Evolutionary conservation across 352 stramenopile genomes (phyloP).

Genomic region (Globisporangium cystogenes): DNA sequence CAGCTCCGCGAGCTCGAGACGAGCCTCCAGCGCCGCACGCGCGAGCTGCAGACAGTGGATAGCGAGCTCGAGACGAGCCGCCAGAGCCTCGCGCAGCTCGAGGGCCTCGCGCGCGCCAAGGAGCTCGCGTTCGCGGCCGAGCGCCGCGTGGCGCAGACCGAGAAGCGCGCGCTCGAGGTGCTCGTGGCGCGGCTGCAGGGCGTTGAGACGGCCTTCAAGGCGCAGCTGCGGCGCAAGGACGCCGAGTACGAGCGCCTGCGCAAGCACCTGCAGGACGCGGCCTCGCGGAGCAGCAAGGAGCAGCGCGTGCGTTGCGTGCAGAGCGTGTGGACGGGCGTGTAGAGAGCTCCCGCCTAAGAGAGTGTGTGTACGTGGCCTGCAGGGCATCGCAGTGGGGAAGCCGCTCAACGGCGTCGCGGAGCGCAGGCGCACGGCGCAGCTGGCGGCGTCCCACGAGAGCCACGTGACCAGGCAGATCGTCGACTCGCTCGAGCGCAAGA

Average conservation of each 20-base stretch:
- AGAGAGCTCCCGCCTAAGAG: too few species aligned
- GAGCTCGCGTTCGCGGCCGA: slow-evolving; percentile 45
- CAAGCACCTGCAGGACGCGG: slow-evolving; percentile 61
- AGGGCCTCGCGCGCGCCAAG: slow-evolving; percentile 61
- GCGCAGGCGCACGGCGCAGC: slow-evolving; percentile 23
- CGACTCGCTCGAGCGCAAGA: slow-evolving; percentile 56
- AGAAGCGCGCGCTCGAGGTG: slow-evolving; percentile 68
- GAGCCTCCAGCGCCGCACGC: slow-evolving; percentile 43
- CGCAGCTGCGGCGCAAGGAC: slow-evolving; percentile 69
- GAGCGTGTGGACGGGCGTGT: too few species aligned
- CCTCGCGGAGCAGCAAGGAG: slow-evolving; percentile 44
- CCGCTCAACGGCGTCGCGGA: slow-evolving; percentile 35
- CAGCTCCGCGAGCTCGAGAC: slow-evolving; percentile 34
- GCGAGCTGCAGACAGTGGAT: slow-evolving; percentile 36
- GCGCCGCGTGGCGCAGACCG: slow-evolving; percentile 41
- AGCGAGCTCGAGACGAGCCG: slow-evolving; percentile 41
- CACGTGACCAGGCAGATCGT: slow-evolving; percentile 59
- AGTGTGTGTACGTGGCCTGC: neutral
- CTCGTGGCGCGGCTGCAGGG: slow-evolving; percentile 47
- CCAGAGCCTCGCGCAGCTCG: slow-evolving; percentile 43
- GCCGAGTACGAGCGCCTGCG: slow-evolving; percentile 67
- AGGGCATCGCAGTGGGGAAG: slow-evolving; percentile 43
- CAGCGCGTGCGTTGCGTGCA: slow-evolving; percentile 48
- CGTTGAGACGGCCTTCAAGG: slow-evolving; percentile 68
- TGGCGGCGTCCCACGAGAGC: slow-evolving; percentile 42